A percentile compares a stretch with the other conserved stretches of the same genome.
phyloP scores from a whole-genome alignment of 495 filamentous ascomycete species.

The Penicillium dipodomyicola region DNA sequence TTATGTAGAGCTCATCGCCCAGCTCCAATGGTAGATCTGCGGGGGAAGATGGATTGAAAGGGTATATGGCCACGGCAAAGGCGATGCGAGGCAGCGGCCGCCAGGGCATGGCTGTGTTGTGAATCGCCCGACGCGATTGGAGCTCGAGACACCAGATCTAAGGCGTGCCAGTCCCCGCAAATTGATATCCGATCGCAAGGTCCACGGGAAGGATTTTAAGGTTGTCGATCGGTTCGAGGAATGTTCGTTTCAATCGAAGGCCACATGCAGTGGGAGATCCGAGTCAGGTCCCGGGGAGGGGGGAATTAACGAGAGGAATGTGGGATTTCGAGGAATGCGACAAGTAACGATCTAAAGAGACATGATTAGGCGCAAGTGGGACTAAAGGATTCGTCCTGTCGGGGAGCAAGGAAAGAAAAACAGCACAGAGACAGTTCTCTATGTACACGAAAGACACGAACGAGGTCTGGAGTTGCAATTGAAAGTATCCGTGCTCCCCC shows the following conservation, averaged over 20 bases:
- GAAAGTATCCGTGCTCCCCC: constrained; percentile 21
- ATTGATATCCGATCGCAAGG: constrained; percentile 20
- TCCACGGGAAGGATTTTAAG: background rate
- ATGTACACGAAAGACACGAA: constrained; percentile 8
- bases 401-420: background rate
- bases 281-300: constrained; percentile 12
- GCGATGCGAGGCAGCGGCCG: constrained; percentile 93
- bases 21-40: constrained; percentile 96
- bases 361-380: constrained; percentile 19
- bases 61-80: constrained; percentile 92
- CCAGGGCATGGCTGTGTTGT: constrained; percentile 76
- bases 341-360: constrained; percentile 24
- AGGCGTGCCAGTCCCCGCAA: constrained; percentile 15
- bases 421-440: constrained; percentile 7
- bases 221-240: constrained; percentile 15
- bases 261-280: constrained; percentile 32
- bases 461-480: constrained; percentile 19
- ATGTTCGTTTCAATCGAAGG: constrained; percentile 30
- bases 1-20: constrained; percentile 97
- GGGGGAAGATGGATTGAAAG: constrained; percentile 77
- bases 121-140: constrained; percentile 5
- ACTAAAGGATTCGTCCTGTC: constrained; percentile 7
- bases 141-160: constrained; percentile 15
- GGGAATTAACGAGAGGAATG: constrained; percentile 9
- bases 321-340: constrained; percentile 18